A percentile compares a stretch with the other conserved stretches of the same genome.
These are phyloP conservation scores for Toxicodendron radicans DNA, from an alignment of 345 rosid species.

Conservation along the genomic window DNA sequence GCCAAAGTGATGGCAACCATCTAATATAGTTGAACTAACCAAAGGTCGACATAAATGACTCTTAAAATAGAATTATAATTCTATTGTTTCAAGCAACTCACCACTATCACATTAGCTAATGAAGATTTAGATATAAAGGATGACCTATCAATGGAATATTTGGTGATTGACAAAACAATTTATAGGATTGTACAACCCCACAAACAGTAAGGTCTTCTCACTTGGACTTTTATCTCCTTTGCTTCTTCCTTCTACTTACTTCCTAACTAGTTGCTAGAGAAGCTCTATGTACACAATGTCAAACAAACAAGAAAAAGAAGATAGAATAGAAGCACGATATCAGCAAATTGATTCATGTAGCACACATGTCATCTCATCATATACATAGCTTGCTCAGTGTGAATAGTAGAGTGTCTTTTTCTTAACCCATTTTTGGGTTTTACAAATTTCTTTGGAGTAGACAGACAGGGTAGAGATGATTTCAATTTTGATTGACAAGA, in stretches of 20 bases:
- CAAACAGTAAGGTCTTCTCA: constrained; percentile 18
- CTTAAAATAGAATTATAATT: not conserved
- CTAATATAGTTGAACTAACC: not conserved
- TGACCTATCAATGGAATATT: constrained; percentile 3
- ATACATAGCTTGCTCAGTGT: not conserved
- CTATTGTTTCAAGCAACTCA: not conserved
- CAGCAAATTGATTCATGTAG: constrained; percentile 3
- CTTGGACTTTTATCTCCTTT: constrained; percentile 1
- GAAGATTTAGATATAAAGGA: not conserved
- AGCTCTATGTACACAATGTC: constrained; percentile 2
- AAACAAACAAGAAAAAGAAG: constrained; percentile 9
- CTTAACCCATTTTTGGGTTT: not conserved
- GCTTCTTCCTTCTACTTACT: not conserved
- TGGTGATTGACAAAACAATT: not conserved
- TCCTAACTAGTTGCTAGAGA: constrained; percentile 11
- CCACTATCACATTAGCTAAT: not conserved
- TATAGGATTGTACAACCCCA: constrained; percentile 13
- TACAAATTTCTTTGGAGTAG: not conserved
- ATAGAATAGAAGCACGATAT: not conserved
- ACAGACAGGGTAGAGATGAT: too few relatives aligned
- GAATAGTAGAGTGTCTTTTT: not conserved
- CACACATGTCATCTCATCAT: not conserved
- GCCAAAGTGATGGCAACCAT: not conserved
- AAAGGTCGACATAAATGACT: not conserved
- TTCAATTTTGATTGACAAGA: too few relatives aligned